Conservation (phyloP, 805 yeast genomes). For the Hanseniaspora occidentalis region DNA sequence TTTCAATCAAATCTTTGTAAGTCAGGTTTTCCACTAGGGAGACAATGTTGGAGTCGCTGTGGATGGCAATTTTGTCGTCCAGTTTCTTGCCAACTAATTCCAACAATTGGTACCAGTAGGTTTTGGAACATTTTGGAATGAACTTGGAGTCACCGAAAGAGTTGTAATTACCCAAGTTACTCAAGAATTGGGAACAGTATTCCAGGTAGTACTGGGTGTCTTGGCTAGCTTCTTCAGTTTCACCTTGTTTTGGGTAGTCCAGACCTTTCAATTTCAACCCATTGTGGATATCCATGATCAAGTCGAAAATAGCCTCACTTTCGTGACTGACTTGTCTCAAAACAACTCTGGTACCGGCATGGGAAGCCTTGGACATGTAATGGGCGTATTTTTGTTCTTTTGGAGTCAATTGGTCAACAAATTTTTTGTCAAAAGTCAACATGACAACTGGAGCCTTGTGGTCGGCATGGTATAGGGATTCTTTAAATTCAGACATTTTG, state of each 20-base stretch:
- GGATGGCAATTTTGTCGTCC: slow-evolving; percentile 22
- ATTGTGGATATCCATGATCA: slow-evolving; percentile 49
- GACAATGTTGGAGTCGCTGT: slow-evolving; percentile 4
- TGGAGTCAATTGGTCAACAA: slow-evolving; percentile 50
- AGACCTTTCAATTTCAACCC: too few relatives aligned
- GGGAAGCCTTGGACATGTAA: slow-evolving; percentile 71
- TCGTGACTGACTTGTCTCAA: slow-evolving; percentile 75
- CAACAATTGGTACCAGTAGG: slow-evolving; percentile 30
- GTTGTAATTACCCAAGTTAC: slow-evolving; percentile 69
- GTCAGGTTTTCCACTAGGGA: slow-evolving; percentile 7
- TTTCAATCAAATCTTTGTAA: slow-evolving; percentile 26
- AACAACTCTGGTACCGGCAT: slow-evolving; percentile 70
- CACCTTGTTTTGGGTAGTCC: slow-evolving; percentile 23
- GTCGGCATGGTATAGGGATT: slow-evolving; percentile 35
- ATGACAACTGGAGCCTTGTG: slow-evolving; percentile 57
- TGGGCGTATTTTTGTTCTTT: slow-evolving; percentile 67
- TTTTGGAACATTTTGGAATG: slow-evolving; percentile 46
- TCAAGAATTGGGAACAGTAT: slow-evolving; percentile 62
- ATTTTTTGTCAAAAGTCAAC: slow-evolving; percentile 47
- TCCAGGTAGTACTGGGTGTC: slow-evolving; percentile 38
- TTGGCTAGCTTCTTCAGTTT: slow-evolving; percentile 26
- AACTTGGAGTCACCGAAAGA: slow-evolving; percentile 85
- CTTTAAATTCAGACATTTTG: neutral
- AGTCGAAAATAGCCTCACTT: slow-evolving; percentile 61
- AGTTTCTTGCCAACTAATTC: slow-evolving; percentile 26